Percentiles rank a stretch among this genome's conserved stretches.
phyloP scores from a whole-genome alignment of 2,329 filamentous ascomycete genomes.

The Cladosporium cucumerinum region DNA sequence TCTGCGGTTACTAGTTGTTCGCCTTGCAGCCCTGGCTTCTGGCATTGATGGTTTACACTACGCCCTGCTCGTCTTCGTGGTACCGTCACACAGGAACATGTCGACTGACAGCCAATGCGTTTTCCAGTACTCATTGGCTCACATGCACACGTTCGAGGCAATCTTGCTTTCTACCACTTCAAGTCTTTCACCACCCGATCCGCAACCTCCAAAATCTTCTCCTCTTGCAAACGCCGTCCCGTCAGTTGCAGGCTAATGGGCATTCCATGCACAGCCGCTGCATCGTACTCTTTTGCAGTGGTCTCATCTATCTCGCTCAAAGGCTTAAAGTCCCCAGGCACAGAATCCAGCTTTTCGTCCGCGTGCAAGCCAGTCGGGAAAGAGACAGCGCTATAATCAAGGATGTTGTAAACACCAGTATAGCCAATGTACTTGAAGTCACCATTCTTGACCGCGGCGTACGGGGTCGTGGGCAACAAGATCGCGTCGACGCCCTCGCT shows the following conservation, averaged over 20 bases:
- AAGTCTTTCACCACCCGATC: conserved; percentile 27
- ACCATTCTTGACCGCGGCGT: conserved; percentile 41
- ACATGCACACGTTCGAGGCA: not conserved
- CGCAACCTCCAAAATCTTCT: conserved; percentile 36
- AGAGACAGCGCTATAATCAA: conserved; percentile 46
- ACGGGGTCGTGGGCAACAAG: conserved; percentile 46
- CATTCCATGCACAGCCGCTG: conserved; percentile 41
- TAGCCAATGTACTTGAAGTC: conserved; percentile 46
- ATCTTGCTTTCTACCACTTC: conserved; percentile 6
- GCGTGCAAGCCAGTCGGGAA: conserved; percentile 43
- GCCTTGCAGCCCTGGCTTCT: not conserved
- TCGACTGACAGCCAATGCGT: not conserved
- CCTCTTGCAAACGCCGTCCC: conserved; percentile 34
- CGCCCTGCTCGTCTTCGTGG: no score
- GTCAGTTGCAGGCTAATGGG: conserved; percentile 38
- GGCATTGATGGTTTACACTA: not conserved
- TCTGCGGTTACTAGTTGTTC: not conserved
- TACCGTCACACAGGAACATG: not conserved
- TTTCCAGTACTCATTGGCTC: not conserved
- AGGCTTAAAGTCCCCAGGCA: conserved; percentile 24
- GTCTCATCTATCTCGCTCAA: conserved; percentile 40
- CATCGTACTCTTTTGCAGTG: conserved; percentile 36
- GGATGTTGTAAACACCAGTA: conserved; percentile 45
- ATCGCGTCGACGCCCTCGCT: conserved; percentile 44
- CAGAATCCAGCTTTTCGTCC: conserved; percentile 39